A percentile compares a stretch with the other conserved stretches of the same genome.
These are phyloP conservation scores for Starmerella asiatica DNA, from an alignment of 805 yeast genomes.

Conservation along the genomic window DNA sequence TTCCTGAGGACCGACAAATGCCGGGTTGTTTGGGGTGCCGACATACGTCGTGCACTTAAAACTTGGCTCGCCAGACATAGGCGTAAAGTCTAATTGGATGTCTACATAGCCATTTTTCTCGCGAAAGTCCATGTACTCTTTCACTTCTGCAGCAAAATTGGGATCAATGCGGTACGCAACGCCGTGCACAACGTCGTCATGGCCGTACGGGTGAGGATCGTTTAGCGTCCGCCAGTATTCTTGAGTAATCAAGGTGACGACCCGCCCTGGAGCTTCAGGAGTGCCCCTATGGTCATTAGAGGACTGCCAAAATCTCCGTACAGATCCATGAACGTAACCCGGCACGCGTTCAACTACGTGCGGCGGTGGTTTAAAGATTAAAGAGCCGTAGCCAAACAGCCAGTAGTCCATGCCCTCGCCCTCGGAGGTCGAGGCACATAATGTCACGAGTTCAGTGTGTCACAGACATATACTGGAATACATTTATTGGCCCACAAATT, in stretches of 20 bases:
- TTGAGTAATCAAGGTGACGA: slow-evolving; percentile 61
- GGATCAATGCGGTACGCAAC: slow-evolving; percentile 72
- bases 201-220: slow-evolving; percentile 30
- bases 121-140: slow-evolving; percentile 58
- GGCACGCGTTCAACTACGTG: slow-evolving; percentile 46
- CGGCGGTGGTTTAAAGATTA: slow-evolving; percentile 84
- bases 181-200: slow-evolving; percentile 45
- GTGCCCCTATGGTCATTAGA: slow-evolving; percentile 86
- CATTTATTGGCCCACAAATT: too few relatives aligned
- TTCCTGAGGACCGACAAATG: slow-evolving; percentile 74
- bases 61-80: too few relatives aligned
- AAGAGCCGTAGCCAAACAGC: slow-evolving; percentile 84
- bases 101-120: slow-evolving; percentile 82
- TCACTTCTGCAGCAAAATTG: slow-evolving; percentile 45
- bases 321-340: slow-evolving; percentile 63
- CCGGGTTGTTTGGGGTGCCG: slow-evolving; percentile 66
- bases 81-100: slow-evolving; percentile 46
- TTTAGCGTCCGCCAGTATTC: slow-evolving; percentile 37
- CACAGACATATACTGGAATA: too few relatives aligned
- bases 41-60: slow-evolving; percentile 59
- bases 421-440: too few relatives aligned
- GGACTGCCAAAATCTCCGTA: slow-evolving; percentile 83
- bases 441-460: too few relatives aligned
- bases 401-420: slow-evolving; percentile 39
- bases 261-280: slow-evolving; percentile 76